phyloP scores from a whole-genome alignment of 495 filamentous ascomycete genomes.

The Podospora sp. region DNA sequence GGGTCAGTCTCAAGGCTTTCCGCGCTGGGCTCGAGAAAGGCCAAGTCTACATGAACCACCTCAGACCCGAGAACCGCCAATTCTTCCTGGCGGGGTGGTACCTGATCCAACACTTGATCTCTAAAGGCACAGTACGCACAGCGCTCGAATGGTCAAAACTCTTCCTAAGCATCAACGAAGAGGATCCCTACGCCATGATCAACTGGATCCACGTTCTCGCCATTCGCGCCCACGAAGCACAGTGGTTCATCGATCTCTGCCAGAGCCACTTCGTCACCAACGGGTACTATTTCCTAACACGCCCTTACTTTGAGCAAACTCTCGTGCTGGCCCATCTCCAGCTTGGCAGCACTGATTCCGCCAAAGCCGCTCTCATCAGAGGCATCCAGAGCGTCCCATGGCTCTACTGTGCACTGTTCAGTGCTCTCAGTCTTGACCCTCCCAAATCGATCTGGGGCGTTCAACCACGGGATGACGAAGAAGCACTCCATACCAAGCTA shows the following conservation, averaged over 20 bases:
- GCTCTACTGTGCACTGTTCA: conserved; percentile 75
- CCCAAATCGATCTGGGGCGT: conserved; percentile 82
- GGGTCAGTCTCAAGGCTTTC: conserved; percentile 81
- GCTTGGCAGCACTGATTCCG: conserved; percentile 63
- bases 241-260: conserved; percentile 73
- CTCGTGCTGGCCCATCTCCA: conserved; percentile 72
- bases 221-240: conserved; percentile 73
- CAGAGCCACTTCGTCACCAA: conserved; percentile 58
- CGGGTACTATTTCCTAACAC: conserved; percentile 43
- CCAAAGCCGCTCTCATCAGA: conserved; percentile 60
- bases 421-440: conserved; percentile 71
- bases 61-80: conserved; percentile 82
- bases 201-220: conserved; percentile 81
- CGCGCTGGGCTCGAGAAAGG: conserved; percentile 73
- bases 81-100: conserved; percentile 89
- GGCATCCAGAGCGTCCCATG: conserved; percentile 78
- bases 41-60: conserved; percentile 76
- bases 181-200: conserved; percentile 80
- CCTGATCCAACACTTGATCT: conserved; percentile 78
- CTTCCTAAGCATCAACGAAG: conserved; percentile 72
- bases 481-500: conserved; percentile 73
- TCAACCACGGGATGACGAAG: conserved; percentile 64
- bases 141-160: conserved; percentile 92
- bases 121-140: conserved; percentile 92
- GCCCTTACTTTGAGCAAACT: conserved; percentile 67